Percentiles rank a stretch among this genome's conserved stretches.
phyloP scores from a whole-genome alignment of 83 land plant species.

The Thuja plicata region DNA sequence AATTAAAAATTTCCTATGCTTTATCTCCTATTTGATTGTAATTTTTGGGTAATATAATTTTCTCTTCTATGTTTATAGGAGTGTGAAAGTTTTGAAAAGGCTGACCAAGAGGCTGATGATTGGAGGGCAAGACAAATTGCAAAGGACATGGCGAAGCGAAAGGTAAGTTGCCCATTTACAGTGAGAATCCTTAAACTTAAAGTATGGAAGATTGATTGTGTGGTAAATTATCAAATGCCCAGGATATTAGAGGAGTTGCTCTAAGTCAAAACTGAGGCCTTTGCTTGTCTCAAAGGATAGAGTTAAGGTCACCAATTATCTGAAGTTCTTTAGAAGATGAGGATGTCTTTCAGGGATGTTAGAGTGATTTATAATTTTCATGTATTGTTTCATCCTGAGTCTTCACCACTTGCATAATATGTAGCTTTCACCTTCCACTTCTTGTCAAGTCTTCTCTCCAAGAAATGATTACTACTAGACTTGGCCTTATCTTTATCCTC shows the following conservation, averaged over 20 bases:
- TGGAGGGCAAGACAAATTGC: conserved; percentile 99
- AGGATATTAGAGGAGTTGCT: neutral
- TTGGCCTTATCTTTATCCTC: no score
- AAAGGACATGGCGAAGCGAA: conserved; percentile 86
- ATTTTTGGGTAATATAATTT: conserved; percentile 1
- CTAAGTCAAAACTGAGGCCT: neutral
- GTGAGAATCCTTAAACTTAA: neutral
- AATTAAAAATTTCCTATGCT: neutral
- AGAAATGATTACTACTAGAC: no score
- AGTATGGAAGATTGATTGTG: neutral
- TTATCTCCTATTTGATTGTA: conserved; percentile 13
- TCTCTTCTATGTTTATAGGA: conserved; percentile 49
- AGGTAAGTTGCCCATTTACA: conserved; percentile 42
- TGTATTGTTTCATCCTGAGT: no score
- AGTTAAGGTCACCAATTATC: neutral
- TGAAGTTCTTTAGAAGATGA: neutral
- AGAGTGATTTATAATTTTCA: neutral
- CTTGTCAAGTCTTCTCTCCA: no score
- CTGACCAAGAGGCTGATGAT: conserved; percentile 89
- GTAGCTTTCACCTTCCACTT: no score
- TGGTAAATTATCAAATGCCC: neutral
- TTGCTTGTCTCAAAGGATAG: neutral
- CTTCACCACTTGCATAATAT: no score
- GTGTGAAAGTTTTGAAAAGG: conserved; percentile 62
- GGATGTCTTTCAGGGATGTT: neutral